Base-by-base conservation (phyloP, 2,329 filamentous ascomycete species). In the Microdochium bolleyi region DNA sequence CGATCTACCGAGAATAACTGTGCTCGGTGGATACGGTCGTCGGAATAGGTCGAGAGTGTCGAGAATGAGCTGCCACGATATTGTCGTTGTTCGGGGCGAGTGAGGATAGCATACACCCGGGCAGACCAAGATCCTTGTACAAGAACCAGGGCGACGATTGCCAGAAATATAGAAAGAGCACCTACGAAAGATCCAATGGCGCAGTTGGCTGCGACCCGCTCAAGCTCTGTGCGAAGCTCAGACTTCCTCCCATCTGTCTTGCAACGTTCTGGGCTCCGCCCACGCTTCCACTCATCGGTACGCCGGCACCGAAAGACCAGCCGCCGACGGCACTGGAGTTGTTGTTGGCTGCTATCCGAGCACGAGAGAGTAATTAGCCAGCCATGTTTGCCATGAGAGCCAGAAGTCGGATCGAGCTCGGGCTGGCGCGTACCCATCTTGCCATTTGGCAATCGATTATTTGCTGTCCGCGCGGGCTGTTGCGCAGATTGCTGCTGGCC, bases 161-260 rank as follows among this genome's bases (percentile, higher is more conserved):
- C 9, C 13, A 30, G 24, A 48, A 46, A 53, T 37, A 53, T 54
- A 46, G 9, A 53, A 55, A 46, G 54, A 59, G 60, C 59, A 84
- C 83, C 70, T 80, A 86, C 83, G 82, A 83, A 53, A 81, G 72
- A 65, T 87, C 83, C 55, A 86, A 69, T 44, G 82, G 77, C 57
- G 82, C 82, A 59, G 78, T 72, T 60, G 80, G 77, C 67, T 84
- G 82, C 54, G 82, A 84, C 56, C 80, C 80, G 62, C 77, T 78
- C 62, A 86, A 71, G 63, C 81, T 85, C 65, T 86, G 83, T 49
- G 83, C 82, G 68, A 86, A 86, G 67, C 82, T 86, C 54, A 83
- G 72, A 66, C 78, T 83, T 60, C 80, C 74, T 56, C 77, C 75
- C 62, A 82, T 68, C 70, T 82, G 76, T 62, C 79, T 73, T 52